These are phyloP conservation scores for Kickxella alabastrina DNA, from an alignment of 192 early-diverging fungal genomes.

Conservation along the genomic window DNA sequence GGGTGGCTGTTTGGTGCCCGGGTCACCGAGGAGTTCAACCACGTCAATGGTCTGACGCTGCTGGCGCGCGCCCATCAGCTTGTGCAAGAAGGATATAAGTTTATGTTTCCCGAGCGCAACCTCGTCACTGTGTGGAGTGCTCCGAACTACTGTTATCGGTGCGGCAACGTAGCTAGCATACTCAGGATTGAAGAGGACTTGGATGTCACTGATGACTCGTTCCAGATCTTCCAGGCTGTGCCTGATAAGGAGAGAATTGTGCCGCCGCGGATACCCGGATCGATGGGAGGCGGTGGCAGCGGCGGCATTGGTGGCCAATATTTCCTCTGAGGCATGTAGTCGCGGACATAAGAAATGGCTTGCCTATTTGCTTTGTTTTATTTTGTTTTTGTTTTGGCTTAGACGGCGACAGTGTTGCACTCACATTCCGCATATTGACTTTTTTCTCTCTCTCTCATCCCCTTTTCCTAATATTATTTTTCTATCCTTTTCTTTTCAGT, in stretches of 20 bases:
- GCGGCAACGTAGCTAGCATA: constrained; percentile 95
- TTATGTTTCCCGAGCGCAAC: constrained; percentile 65
- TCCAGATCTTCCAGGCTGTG: constrained; percentile 96
- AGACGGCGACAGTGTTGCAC: too few relatives aligned
- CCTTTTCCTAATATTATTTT: too few relatives aligned
- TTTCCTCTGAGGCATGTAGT: constrained; percentile 33
- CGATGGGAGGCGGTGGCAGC: constrained; percentile 36
- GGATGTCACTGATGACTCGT: constrained; percentile 76
- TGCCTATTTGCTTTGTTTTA: constrained; percentile 4
- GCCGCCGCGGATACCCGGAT: constrained; percentile 49
- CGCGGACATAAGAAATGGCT: too few relatives aligned
- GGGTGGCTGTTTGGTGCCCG: constrained; percentile 98
- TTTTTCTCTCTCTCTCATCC: background rate
- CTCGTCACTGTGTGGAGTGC: constrained; percentile 97
- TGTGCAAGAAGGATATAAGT: constrained; percentile 94
- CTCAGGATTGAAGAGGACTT: constrained; percentile 61
- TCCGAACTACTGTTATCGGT: constrained; percentile 97
- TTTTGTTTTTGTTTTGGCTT: constrained; percentile 1
- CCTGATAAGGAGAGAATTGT: constrained; percentile 80
- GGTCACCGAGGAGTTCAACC: constrained; percentile 96
- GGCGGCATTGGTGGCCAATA: constrained; percentile 40
- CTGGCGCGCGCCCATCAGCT: constrained; percentile 98
- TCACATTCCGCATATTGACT: too few relatives aligned
- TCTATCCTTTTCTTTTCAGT: too few relatives aligned
- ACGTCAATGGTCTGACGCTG: constrained; percentile 85